Evolutionary conservation across 2,329 filamentous ascomycete species (phyloP), one percentile per base, ranked within the genome.

Genomic region (Penicillium glabrum): DNA sequence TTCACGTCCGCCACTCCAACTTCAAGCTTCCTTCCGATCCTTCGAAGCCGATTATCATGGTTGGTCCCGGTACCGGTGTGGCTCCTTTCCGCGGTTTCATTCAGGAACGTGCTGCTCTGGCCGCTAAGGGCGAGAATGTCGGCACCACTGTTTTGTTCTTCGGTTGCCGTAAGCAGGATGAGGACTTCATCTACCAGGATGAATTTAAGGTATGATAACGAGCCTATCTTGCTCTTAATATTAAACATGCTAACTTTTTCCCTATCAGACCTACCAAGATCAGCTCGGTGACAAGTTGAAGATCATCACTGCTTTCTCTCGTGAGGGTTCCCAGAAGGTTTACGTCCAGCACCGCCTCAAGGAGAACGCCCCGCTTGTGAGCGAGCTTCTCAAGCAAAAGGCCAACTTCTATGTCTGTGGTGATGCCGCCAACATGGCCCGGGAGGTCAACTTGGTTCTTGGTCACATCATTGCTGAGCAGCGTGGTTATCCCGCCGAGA

Each of bases 391-490:
- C 10, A 82, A 89, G 65, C 82, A 92, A 75, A 88, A 88, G 71
- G 95, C 91, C 5, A 97, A 95, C 78, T 93, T 99, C 75, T 99
- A 99, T 75, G 93, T 99, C 57, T 99, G 96, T 69, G 95, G 95
- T 78, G 95, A 99, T 72, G 96, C 96, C 0, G 90, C 95, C 55
- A 93, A 96, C 80, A 97, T 97, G 93, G 93, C 93, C 46, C 88
- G 93, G 56, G 93, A 96, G 74, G 92, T 97, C 69, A 97, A 96
- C 74, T 82, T 88, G 24, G 86, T 91, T n/a, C 82, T 99, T 44
- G 89, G 83, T 26, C 88, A 96, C 72, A 96, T 98, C 70, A 88
- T 99, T 66, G 83, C 92, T 26, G 86, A 93, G 72, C 85, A 96
- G 75, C 86, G 95, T 53, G 89, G 89, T 50, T 83, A 98, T 57